Conservation (phyloP, 108 stramenopile species). For the Pseudonitzschia pungens region DNA sequence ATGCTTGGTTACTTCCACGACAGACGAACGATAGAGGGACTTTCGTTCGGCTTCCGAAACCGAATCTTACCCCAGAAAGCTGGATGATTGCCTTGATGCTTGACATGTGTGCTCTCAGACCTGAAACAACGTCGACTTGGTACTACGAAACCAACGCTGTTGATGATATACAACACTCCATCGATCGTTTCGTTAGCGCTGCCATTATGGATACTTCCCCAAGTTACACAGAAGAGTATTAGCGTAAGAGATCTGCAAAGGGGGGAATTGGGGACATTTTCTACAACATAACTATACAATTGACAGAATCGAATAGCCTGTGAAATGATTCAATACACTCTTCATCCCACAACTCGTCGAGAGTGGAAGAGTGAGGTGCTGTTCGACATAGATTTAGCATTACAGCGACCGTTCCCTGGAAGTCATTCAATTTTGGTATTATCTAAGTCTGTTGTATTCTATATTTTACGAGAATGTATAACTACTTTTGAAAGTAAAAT, state of each 20-base stretch:
- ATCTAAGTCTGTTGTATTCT: too few species aligned
- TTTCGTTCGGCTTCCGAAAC: not conserved
- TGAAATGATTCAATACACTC: too few species aligned
- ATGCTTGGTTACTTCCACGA: slow-evolving; percentile 33
- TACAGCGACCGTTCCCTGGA: too few species aligned
- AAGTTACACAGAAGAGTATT: not conserved
- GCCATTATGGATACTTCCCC: not conserved
- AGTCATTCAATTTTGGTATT: too few species aligned
- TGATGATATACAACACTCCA: slow-evolving; percentile 5
- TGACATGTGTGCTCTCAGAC: slow-evolving; percentile 21
- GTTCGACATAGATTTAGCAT: too few species aligned
- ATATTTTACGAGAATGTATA: too few species aligned
- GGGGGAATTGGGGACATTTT: too few species aligned
- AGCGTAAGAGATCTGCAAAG: not conserved
- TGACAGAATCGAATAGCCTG: too few species aligned
- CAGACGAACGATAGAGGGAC: not conserved
- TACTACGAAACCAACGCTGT: slow-evolving; percentile 23
- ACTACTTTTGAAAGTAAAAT: too few species aligned
- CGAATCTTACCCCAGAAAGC: slow-evolving; percentile 10
- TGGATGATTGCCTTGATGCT: slow-evolving; percentile 40
- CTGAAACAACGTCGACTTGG: slow-evolving; percentile 16
- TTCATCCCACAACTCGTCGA: too few species aligned
- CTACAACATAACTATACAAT: too few species aligned
- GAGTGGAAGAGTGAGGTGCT: too few species aligned
- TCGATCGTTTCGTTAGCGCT: not conserved